Evolutionary conservation across 148 eudicot species (phyloP).

Genomic region (Chenopodium suecicum): DNA sequence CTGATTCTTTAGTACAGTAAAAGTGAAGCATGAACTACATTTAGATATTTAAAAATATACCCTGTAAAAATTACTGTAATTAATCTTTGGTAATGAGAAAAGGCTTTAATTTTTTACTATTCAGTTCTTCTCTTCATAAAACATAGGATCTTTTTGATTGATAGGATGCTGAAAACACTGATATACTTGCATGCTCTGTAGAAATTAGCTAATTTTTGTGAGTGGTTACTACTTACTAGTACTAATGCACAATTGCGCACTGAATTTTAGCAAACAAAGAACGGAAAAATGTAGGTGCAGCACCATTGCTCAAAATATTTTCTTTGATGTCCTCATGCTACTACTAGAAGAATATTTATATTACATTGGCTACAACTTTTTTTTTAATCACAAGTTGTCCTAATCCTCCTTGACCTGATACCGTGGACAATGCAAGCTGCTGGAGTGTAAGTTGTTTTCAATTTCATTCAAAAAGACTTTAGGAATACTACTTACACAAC

Average conservation of each 20-base stretch:
- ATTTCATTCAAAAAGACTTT: too few species aligned
- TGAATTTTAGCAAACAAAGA: background rate
- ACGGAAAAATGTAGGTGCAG: background rate
- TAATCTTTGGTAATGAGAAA: background rate
- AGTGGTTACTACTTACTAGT: background rate
- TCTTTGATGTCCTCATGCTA: too few species aligned
- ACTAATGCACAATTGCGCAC: background rate
- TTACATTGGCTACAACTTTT: background rate
- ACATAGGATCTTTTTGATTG: background rate
- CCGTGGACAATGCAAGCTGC: background rate
- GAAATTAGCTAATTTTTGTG: background rate
- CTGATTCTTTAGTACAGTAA: background rate
- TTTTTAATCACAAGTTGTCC: too few species aligned
- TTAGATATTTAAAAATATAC: background rate
- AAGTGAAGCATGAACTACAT: background rate
- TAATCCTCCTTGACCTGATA: background rate
- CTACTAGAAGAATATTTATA: background rate
- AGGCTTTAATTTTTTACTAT: background rate
- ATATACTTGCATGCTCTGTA: background rate
- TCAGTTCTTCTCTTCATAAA: background rate
- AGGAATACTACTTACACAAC: background rate
- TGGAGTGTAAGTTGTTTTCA: background rate
- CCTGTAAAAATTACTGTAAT: background rate
- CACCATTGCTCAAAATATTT: background rate
- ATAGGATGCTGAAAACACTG: background rate